Percentiles rank a stretch among this genome's conserved stretches.
These are phyloP conservation scores for Ochetophila trinervis DNA, from an alignment of 306 rosid genomes.

Conservation along the genomic window DNA sequence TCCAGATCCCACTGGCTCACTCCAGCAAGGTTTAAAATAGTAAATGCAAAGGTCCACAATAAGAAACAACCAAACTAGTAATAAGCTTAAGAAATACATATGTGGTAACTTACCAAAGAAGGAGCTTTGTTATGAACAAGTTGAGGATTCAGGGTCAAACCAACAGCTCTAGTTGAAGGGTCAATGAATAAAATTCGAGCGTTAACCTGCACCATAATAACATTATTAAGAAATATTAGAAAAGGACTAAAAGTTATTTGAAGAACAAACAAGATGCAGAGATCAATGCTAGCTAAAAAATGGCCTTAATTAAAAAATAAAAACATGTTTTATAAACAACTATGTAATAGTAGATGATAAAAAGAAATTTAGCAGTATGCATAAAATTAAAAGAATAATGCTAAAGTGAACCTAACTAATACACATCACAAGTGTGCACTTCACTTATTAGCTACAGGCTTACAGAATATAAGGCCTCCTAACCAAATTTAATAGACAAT, in stretches of 20 bases:
- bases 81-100: not conserved
- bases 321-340: not conserved
- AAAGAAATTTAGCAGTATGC: not conserved
- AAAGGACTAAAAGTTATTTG: not conserved
- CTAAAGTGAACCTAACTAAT: conserved; percentile 10
- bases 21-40: not conserved
- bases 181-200: conserved; percentile 87
- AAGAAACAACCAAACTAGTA: not conserved
- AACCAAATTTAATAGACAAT: not conserved
- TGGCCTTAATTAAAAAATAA: not conserved
- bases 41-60: conserved; percentile 1
- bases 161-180: conserved; percentile 89
- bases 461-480: not conserved
- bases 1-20: not conserved
- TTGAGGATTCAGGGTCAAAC: conserved; percentile 89
- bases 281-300: conserved; percentile 5
- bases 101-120: conserved; percentile 58
- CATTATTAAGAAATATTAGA: not conserved
- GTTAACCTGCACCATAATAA: conserved; percentile 52
- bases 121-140: conserved; percentile 78
- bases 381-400: conserved; percentile 11
- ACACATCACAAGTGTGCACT: too few species aligned
- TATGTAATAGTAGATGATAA: not conserved
- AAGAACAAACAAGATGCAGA: conserved; percentile 14
- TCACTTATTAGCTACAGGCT: not conserved